These are phyloP conservation scores for Hansenula sp. DNA, from an alignment of 1,139 yeast genomes.

Conservation along the genomic window DNA sequence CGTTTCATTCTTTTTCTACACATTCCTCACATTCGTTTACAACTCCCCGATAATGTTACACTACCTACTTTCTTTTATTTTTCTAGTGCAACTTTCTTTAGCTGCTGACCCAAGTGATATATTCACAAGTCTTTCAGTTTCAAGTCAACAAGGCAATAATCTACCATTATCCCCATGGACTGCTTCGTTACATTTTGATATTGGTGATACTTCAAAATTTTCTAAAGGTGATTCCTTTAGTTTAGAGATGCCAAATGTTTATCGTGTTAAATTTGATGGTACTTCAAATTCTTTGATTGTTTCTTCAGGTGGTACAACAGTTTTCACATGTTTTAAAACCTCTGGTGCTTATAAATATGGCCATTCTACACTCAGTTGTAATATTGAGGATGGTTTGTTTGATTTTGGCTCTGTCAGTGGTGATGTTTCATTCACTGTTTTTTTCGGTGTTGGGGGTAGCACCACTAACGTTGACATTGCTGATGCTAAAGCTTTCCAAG, in stretches of 20 bases:
- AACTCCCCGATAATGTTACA: not conserved
- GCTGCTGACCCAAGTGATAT: constrained; percentile 17
- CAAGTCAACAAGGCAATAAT: constrained; percentile 17
- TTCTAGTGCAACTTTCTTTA: constrained; percentile 7
- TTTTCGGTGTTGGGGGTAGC: constrained; percentile 26
- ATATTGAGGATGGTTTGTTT: constrained; percentile 20
- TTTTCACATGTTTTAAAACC: constrained; percentile 26
- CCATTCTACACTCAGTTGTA: constrained; percentile 26
- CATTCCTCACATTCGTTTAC: not conserved
- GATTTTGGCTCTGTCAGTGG: constrained; percentile 23
- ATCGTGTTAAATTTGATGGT: constrained; percentile 28
- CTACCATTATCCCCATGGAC: constrained; percentile 30
- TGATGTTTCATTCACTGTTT: constrained; percentile 23
- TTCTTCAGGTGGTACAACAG: constrained; percentile 21
- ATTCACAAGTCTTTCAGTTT: constrained; percentile 20
- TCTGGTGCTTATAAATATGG: constrained; percentile 29
- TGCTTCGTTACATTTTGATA: constrained; percentile 24
- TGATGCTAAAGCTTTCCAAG: not conserved
- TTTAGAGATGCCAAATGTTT: constrained; percentile 26
- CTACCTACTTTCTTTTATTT: constrained; percentile 8
- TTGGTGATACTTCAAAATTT: constrained; percentile 14
- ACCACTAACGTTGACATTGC: constrained; percentile 16
- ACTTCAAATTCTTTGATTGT: constrained; percentile 14
- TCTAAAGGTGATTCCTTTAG: constrained; percentile 25
- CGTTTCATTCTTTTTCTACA: not conserved